Percentiles rank a stretch among this genome's conserved stretches.
phyloP scores from a whole-genome alignment of 371 early-diverging fungal species.

The Scutellospora calospora region DNA sequence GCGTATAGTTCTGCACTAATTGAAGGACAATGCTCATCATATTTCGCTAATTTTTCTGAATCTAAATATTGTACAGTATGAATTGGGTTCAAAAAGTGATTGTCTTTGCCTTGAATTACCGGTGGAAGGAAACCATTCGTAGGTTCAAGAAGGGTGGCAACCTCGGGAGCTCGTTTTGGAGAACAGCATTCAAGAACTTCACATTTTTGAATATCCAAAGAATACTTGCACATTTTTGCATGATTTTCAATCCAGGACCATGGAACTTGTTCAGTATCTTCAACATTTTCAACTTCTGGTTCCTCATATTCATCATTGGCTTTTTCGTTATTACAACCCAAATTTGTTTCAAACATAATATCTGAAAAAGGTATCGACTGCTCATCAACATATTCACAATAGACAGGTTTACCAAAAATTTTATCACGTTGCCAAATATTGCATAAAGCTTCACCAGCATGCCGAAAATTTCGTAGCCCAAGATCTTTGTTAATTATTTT shows the following conservation, averaged over 20 bases:
- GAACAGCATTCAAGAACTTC: background rate
- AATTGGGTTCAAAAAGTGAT: background rate
- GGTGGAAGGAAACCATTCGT: constrained; percentile 7
- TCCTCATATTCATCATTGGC: no score
- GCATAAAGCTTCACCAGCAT: no score
- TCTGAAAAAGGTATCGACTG: no score
- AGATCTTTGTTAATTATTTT: no score
- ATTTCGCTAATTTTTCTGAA: background rate
- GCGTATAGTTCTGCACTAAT: background rate
- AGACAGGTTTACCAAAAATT: no score
- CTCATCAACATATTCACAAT: no score
- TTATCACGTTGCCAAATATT: no score
- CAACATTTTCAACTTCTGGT: no score
- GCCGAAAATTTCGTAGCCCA: no score
- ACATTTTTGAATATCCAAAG: background rate
- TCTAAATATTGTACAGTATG: background rate
- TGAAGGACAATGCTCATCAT: constrained; percentile 9
- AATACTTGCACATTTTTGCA: constrained; percentile 1
- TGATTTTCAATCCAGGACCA: background rate
- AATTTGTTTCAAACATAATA: no score
- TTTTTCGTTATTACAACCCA: no score
- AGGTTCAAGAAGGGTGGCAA: background rate
- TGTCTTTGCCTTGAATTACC: background rate
- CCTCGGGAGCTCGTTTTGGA: background rate
- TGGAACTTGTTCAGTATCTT: background rate